A percentile compares a stretch with the other conserved stretches of the same genome.
Evolutionary conservation across 2,329 filamentous ascomycete genomes (phyloP).

Genomic region (Cercospora sojina): DNA sequence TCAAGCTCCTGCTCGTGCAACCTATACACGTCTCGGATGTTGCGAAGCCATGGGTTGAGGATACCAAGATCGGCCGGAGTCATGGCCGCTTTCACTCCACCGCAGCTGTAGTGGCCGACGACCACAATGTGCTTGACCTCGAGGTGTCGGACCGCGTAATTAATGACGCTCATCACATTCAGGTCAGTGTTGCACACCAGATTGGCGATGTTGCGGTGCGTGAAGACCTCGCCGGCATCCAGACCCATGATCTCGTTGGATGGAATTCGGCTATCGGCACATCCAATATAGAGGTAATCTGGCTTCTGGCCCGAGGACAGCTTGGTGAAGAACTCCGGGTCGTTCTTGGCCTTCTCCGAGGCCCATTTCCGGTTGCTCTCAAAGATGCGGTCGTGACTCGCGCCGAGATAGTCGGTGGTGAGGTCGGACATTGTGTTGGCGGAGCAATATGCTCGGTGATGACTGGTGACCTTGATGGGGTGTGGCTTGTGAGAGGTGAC

Average conservation of each 20-base stretch:
- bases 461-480: constrained; percentile 17
- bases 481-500: constrained; percentile 1
- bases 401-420: constrained; percentile 15
- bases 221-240: constrained; percentile 78
- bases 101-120: constrained; percentile 60
- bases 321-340: constrained; percentile 68
- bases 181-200: constrained; percentile 71
- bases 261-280: constrained; percentile 78
- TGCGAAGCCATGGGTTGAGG: constrained; percentile 60
- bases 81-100: constrained; percentile 56
- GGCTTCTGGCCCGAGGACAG: constrained; percentile 66
- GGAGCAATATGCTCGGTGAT: constrained; percentile 12
- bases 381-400: constrained; percentile 43
- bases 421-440: constrained; percentile 13
- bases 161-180: constrained; percentile 71
- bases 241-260: constrained; percentile 76
- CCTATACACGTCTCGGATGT: constrained; percentile 44
- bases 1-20: constrained; percentile 18
- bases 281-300: constrained; percentile 75
- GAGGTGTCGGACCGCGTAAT: constrained; percentile 71
- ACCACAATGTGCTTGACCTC: constrained; percentile 62
- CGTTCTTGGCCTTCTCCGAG: constrained; percentile 60
- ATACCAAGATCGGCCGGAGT: constrained; percentile 56
- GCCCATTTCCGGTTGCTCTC: constrained; percentile 70
- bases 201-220: constrained; percentile 87